A percentile compares a stretch with the other conserved stretches of the same genome.
Evolutionary conservation across 371 early-diverging fungal species (phyloP).

Genomic region (Mucor piriformis): DNA sequence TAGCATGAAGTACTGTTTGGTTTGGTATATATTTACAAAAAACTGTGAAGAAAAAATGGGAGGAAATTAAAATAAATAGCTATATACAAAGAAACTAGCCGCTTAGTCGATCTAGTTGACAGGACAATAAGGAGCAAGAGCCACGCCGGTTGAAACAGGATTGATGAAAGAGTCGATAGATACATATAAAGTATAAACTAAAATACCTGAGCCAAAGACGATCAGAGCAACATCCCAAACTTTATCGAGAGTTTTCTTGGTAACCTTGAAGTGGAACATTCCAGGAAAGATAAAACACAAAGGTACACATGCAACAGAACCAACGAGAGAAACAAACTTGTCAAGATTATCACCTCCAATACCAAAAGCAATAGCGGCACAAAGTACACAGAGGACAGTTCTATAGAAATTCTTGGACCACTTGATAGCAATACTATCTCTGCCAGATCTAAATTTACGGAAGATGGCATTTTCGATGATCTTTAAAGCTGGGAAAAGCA

Average conservation of each 20-base stretch:
- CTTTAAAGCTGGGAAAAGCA: conserved; percentile 75
- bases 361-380: conserved; percentile 60
- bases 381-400: conserved; percentile 42
- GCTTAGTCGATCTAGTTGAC: neutral
- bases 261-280: conserved; percentile 65
- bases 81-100: neutral
- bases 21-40: neutral
- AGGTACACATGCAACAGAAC: conserved; percentile 54
- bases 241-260: conserved; percentile 30
- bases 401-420: conserved; percentile 74
- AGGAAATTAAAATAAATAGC: neutral
- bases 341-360: conserved; percentile 70
- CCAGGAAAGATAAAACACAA: conserved; percentile 72
- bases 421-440: conserved; percentile 45
- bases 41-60: too few relatives aligned
- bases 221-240: conserved; percentile 42
- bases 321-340: conserved; percentile 68
- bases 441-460: conserved; percentile 37
- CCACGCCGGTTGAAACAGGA: conserved; percentile 15
- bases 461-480: conserved; percentile 68
- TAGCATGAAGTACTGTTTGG: too few relatives aligned
- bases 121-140: conserved; percentile 2
- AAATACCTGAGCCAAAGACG: conserved; percentile 56
- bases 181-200: conserved; percentile 45
- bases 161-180: conserved; percentile 32